Evolutionary conservation across 441 rosid species (phyloP).

Genomic region (Melastoma candidum): DNA sequence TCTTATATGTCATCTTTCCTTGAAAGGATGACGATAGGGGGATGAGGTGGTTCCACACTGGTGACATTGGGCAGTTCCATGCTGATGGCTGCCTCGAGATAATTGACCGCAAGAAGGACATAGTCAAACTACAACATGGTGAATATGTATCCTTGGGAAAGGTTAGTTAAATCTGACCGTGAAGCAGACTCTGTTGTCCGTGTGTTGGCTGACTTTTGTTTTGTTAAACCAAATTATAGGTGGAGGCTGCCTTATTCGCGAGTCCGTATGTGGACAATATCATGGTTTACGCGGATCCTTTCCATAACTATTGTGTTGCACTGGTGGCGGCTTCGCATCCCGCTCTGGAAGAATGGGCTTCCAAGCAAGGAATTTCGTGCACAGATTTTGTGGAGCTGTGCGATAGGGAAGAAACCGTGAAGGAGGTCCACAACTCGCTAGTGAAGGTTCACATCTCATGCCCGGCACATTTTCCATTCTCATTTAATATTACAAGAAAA

Average conservation of each 20-base stretch:
- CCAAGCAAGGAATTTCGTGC: conserved; percentile 46
- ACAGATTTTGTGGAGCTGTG: conserved; percentile 51
- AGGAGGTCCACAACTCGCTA: conserved; percentile 71
- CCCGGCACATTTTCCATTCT: not conserved
- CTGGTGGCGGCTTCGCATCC: conserved; percentile 64
- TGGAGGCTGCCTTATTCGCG: conserved; percentile 70
- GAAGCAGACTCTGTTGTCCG: not conserved
- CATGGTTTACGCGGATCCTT: conserved; percentile 93
- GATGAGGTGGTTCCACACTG: conserved; percentile 95
- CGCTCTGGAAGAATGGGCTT: conserved; percentile 74
- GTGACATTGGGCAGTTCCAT: conserved; percentile 86
- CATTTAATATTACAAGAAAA: not conserved
- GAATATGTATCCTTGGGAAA: conserved; percentile 96
- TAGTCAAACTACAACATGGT: conserved; percentile 94
- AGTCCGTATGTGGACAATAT: conserved; percentile 68
- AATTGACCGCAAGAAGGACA: conserved; percentile 90
- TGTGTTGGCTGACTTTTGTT: conserved; percentile 6
- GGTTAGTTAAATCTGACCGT: conserved; percentile 24
- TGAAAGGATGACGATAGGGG: conserved; percentile 85
- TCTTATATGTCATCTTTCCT: conserved; percentile 3
- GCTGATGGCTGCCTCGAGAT: conserved; percentile 97
- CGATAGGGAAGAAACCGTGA: conserved; percentile 40
- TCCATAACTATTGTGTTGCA: conserved; percentile 81
- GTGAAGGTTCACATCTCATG: conserved; percentile 37
- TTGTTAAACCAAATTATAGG: conserved; percentile 32